These are phyloP conservation scores for Diddensiella caesifluorescens DNA, from an alignment of 805 yeast species.

Conservation along the genomic window DNA sequence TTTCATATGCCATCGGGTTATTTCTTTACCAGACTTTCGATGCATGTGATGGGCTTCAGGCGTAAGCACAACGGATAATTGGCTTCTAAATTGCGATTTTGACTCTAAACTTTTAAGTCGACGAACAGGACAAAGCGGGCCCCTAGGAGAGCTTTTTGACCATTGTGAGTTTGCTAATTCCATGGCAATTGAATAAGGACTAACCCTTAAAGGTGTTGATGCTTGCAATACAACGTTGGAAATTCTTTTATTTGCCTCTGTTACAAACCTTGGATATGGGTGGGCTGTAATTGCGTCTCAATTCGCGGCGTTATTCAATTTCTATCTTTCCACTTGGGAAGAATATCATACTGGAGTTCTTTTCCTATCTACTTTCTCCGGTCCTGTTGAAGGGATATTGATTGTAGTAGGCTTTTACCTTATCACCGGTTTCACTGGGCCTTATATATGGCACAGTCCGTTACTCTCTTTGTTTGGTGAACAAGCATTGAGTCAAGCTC, in stretches of 20 bases:
- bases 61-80: slow-evolving; percentile 33
- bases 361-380: slow-evolving; percentile 72
- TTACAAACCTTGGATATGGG: slow-evolving; percentile 62
- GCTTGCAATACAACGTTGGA: slow-evolving; percentile 69
- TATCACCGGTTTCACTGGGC: slow-evolving; percentile 65
- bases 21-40: slow-evolving; percentile 93
- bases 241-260: slow-evolving; percentile 62
- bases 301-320: slow-evolving; percentile 44
- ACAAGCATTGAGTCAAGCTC: background rate
- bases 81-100: background rate
- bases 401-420: slow-evolving; percentile 51
- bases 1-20: slow-evolving; percentile 71
- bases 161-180: slow-evolving; percentile 68
- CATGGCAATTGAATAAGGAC: too few relatives aligned
- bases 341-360: slow-evolving; percentile 85
- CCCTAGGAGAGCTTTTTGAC: slow-evolving; percentile 90
- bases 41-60: slow-evolving; percentile 94
- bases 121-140: slow-evolving; percentile 91
- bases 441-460: slow-evolving; percentile 54
- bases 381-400: slow-evolving; percentile 92
- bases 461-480: slow-evolving; percentile 33
- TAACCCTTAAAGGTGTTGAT: slow-evolving; percentile 41
- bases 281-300: slow-evolving; percentile 40
- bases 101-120: slow-evolving; percentile 34
- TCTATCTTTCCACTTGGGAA: slow-evolving; percentile 92